Conservation (phyloP, 2,329 filamentous ascomycete species). For the Cryphonectria radicalis region DNA sequence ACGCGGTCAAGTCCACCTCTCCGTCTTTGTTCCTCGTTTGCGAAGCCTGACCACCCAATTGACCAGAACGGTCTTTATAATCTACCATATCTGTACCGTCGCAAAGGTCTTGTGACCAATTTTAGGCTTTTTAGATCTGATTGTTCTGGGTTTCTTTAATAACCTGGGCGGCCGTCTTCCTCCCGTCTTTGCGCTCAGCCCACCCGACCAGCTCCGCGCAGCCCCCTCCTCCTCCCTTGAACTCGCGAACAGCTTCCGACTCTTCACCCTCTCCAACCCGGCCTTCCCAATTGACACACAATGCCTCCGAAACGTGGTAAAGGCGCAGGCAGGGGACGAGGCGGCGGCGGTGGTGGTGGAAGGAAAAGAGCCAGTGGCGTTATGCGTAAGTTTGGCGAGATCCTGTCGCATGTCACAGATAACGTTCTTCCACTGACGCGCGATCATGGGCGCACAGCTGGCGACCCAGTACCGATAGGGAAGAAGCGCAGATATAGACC, state of each 20-base stretch:
- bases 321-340: not conserved
- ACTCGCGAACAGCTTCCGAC: not conserved
- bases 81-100: not conserved
- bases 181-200: constrained; percentile 24
- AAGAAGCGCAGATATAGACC: constrained; percentile 71
- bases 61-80: not conserved
- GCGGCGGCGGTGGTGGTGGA: constrained; percentile 10
- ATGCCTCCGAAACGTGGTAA: constrained; percentile 11
- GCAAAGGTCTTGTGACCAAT: not conserved
- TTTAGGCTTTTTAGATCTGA: not conserved
- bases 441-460: constrained; percentile 54
- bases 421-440: constrained; percentile 33
- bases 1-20: not conserved
- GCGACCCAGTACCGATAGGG: constrained; percentile 70
- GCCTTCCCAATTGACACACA: not conserved
- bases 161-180: not conserved
- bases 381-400: constrained; percentile 42
- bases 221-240: constrained; percentile 12
- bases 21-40: not conserved
- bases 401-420: constrained; percentile 7
- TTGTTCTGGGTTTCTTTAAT: not conserved
- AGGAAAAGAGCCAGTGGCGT: constrained; percentile 43
- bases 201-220: constrained; percentile 20
- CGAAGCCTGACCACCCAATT: not conserved
- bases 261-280: not conserved